Evolutionary conservation across 208 protist genomes (phyloP).

Genomic region (Trypanosoma mega): DNA sequence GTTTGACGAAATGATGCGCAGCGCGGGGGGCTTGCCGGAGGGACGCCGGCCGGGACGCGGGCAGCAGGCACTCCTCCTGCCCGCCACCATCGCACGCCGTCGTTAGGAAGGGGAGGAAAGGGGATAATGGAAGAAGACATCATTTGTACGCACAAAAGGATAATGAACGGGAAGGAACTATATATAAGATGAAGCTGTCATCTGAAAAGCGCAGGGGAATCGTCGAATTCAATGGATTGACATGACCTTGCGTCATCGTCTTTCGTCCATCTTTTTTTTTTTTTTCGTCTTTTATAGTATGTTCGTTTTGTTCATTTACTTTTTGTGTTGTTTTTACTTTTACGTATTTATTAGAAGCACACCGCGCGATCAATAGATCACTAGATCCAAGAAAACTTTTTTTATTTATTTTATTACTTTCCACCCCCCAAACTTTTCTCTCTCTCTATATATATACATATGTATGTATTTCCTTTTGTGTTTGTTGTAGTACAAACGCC

Average conservation of each 20-base stretch:
- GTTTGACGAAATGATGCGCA: slow-evolving; percentile 87
- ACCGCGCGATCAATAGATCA: no score
- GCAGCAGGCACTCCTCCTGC: slow-evolving; percentile 70
- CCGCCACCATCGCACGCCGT: slow-evolving; percentile 60
- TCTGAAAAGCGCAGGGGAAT: not conserved
- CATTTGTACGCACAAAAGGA: not conserved
- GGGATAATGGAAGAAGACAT: not conserved
- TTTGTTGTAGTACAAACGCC: no score
- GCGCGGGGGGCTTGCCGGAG: slow-evolving; percentile 63
- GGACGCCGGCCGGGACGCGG: slow-evolving; percentile 37
- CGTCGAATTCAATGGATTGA: no score
- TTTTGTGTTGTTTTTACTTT: no score
- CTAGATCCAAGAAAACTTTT: slow-evolving; percentile 8
- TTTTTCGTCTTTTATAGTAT: no score
- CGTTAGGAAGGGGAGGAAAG: slow-evolving; percentile 26
- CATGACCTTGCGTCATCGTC: no score
- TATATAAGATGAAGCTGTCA: not conserved
- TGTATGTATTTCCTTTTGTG: not conserved
- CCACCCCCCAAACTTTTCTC: slow-evolving; percentile 19
- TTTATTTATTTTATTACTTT: slow-evolving; percentile 18
- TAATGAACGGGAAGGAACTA: not conserved
- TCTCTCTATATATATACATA: slow-evolving; percentile 6
- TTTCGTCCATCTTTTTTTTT: no score
- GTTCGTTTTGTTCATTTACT: no score
- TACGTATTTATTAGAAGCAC: no score